phyloP scores from a whole-genome alignment of 495 filamentous ascomycete genomes.

The Annulohypoxylon nitens region DNA sequence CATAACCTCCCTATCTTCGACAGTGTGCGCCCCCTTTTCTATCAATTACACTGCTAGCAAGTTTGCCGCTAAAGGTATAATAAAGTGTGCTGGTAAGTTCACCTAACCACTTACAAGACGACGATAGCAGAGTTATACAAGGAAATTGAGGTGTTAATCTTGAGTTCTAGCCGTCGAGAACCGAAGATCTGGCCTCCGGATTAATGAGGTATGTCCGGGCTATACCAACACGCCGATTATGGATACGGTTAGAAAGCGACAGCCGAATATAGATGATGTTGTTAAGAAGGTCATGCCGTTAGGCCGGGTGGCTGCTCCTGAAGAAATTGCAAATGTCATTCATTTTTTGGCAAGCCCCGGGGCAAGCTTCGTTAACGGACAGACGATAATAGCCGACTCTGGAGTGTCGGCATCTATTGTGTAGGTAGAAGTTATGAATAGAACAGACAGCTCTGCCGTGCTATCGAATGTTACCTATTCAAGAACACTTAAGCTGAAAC shows the following conservation, averaged over 20 bases:
- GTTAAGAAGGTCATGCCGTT: constrained; percentile 49
- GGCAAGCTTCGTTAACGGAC: constrained; percentile 55
- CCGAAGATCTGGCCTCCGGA: constrained; percentile 49
- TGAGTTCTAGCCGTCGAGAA: constrained; percentile 51
- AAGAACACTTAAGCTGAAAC: no score
- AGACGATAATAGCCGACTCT: constrained; percentile 48
- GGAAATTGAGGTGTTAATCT: not conserved
- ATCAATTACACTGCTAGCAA: constrained; percentile 63
- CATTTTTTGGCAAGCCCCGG: constrained; percentile 57
- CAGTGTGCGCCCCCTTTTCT: constrained; percentile 52
- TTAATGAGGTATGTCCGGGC: constrained; percentile 59
- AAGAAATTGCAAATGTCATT: constrained; percentile 59
- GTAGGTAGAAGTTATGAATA: not conserved
- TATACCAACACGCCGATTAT: constrained; percentile 58
- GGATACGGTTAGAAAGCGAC: constrained; percentile 46
- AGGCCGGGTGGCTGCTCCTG: constrained; percentile 51
- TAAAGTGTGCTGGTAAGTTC: constrained; percentile 56
- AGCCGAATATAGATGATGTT: constrained; percentile 42
- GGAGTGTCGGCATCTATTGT: constrained; percentile 25
- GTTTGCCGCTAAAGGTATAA: constrained; percentile 63
- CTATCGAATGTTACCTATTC: no score
- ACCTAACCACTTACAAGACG: not conserved
- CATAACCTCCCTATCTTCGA: constrained; percentile 60
- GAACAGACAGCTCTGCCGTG: no score
- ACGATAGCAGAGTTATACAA: not conserved